Evolutionary conservation across 352 stramenopile species (phyloP).

Genomic region (Phytophthora palmivora): DNA sequence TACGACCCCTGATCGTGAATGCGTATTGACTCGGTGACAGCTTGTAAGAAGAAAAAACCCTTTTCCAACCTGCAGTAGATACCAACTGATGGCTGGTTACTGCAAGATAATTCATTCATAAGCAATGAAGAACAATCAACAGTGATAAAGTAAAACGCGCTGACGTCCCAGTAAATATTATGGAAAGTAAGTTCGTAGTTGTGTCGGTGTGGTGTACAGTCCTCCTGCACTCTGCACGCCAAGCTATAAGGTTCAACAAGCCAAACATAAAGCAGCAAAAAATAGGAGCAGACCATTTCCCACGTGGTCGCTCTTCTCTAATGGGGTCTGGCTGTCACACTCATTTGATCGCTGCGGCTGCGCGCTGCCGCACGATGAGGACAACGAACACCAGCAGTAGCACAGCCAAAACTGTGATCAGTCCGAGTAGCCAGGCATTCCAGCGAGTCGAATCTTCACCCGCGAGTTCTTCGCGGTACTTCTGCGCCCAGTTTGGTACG

Average conservation of each 20-base stretch:
- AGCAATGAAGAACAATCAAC: neutral
- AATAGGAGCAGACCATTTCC: constrained; percentile 37
- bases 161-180: constrained; percentile 51
- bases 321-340: constrained; percentile 7
- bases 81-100: no score
- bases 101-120: no score
- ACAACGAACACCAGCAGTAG: constrained; percentile 84
- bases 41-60: no score
- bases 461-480: constrained; percentile 86
- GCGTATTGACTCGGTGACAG: no score
- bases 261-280: constrained; percentile 45
- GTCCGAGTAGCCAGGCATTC: constrained; percentile 79
- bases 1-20: no score
- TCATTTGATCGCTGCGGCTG: constrained; percentile 25
- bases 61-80: no score
- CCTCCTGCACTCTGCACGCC: constrained; percentile 10
- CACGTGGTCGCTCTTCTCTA: constrained; percentile 38
- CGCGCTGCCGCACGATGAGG: constrained; percentile 68
- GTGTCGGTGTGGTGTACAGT: constrained; percentile 20
- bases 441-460: constrained; percentile 73
- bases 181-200: constrained; percentile 44
- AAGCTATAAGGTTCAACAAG: constrained; percentile 33
- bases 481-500: constrained; percentile 89
- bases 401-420: constrained; percentile 74
- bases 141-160: constrained; percentile 32